Evolutionary conservation across 768 basidiomycete genomes (phyloP), one percentile per base, ranked within the genome.

Genomic region (Artomyces pyxidatus): DNA sequence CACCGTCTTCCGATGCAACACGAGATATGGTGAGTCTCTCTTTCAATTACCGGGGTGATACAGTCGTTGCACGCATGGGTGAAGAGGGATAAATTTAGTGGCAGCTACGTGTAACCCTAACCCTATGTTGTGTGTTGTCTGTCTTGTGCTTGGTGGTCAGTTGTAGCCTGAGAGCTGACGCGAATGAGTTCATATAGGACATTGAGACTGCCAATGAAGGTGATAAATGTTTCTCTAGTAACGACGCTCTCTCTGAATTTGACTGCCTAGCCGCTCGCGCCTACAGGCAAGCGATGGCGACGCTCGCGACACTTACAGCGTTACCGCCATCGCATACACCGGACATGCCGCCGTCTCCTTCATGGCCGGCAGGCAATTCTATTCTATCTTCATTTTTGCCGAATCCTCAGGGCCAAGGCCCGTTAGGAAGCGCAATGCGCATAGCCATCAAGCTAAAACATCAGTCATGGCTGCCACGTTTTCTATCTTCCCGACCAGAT

Each of bases 361-460:
- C 73, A 12, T 71, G 69, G 9, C 67, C 71, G 22, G 62, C 65
- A 30, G 60, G 64, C 16, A 69, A 67, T 40, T 63, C 74, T 2
- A 71, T 86, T 29, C 65, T 88, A 16, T 79, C 81, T 3, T 74
- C 78, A 0, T 71, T 88, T 46, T 67, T 88, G 11, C 87, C 88
- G 0, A 85, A 75, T 56, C 66, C 78, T 19, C 86, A 88, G 61
- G 85, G 84, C 2, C 84, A 85, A 63, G 87, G 85, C 3, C 88
- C 88, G 6, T 62, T 90, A 28, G 84, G 81, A 23, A 84, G 77
- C 54, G 72, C 76, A 4, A 59, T 87, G 41, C 83, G 88, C 27
- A 85, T 89, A 63, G 66, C 70, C 2, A 63, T 80, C 56, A 85
- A 81, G 59, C 66, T 92, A 25, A 76, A 81, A 47, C 76, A 83